Conservation (phyloP, 129 eudicot species). For the Pittosporum tobira region DNA sequence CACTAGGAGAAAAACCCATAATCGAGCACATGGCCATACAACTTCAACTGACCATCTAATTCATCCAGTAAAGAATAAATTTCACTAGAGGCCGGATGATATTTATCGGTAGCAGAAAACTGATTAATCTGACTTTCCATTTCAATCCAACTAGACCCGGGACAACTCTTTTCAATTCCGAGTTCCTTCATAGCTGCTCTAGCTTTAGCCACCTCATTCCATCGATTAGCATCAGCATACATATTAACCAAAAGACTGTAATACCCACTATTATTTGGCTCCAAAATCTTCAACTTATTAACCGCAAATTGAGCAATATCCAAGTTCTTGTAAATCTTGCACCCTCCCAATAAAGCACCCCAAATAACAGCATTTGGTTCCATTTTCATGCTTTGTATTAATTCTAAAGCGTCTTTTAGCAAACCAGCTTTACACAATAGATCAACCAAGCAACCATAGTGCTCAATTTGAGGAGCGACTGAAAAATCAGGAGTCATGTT, state of each 20-base stretch:
- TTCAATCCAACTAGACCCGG: slow-evolving; percentile 92
- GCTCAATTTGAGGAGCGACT: slow-evolving; percentile 59
- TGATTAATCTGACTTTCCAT: slow-evolving; percentile 51
- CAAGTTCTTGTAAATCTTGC: slow-evolving; percentile 69
- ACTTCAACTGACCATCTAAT: slow-evolving; percentile 38
- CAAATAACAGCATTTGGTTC: slow-evolving; percentile 73
- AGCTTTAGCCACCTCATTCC: slow-evolving; percentile 62
- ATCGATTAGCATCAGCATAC: slow-evolving; percentile 77
- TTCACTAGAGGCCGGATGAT: slow-evolving; percentile 51
- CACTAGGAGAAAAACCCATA: slow-evolving; percentile 8
- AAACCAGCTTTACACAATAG: slow-evolving; percentile 68
- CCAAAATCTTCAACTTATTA: slow-evolving; percentile 44
- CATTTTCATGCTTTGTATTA: slow-evolving; percentile 63
- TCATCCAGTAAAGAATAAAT: slow-evolving; percentile 39
- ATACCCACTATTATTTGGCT: slow-evolving; percentile 78
- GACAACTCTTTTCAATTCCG: slow-evolving; percentile 50
- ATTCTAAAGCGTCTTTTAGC: slow-evolving; percentile 50
- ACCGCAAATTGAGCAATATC: slow-evolving; percentile 61
- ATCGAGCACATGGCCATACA: slow-evolving; percentile 13
- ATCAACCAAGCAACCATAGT: slow-evolving; percentile 88
- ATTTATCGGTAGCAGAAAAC: slow-evolving; percentile 68
- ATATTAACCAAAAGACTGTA: slow-evolving; percentile 56
- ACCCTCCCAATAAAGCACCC: slow-evolving; percentile 81
- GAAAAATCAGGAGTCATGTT: slow-evolving; percentile 34
- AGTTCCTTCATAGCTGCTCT: slow-evolving; percentile 56